These are phyloP conservation scores for Mycogone perniciosa DNA, from an alignment of 2,329 filamentous ascomycete genomes.

Conservation along the genomic window DNA sequence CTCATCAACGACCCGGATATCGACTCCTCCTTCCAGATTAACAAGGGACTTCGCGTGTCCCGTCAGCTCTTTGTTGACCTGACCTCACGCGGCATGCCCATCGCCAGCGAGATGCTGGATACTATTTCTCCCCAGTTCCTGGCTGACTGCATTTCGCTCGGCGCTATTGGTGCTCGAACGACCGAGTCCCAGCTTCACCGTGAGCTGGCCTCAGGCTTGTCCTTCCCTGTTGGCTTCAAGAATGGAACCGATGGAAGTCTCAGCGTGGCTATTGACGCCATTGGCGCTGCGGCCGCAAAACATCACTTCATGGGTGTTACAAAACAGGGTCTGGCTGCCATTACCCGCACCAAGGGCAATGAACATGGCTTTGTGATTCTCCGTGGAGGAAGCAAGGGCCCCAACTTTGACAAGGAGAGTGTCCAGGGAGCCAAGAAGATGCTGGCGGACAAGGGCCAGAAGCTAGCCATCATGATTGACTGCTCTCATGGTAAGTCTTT, in stretches of 20 bases:
- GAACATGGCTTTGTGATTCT: conserved; percentile 97
- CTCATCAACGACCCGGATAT: conserved; percentile 99
- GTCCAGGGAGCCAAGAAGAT: conserved; percentile 74
- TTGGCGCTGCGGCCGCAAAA: conserved; percentile 74
- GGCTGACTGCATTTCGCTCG: conserved; percentile 89
- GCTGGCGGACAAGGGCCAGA: conserved; percentile 74
- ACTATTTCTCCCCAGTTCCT: conserved; percentile 98
- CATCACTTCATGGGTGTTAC: conserved; percentile 99
- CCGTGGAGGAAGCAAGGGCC: conserved; percentile 81
- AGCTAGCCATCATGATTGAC: conserved; percentile 92
- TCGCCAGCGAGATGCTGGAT: conserved; percentile 97
- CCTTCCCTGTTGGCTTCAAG: conserved; percentile 98
- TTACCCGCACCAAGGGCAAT: conserved; percentile 88
- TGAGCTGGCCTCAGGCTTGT: conserved; percentile 88
- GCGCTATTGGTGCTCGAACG: conserved; percentile 90
- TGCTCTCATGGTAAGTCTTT: conserved; percentile 77
- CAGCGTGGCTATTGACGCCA: conserved; percentile 89
- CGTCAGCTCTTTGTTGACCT: conserved; percentile 90
- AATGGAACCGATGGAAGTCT: conserved; percentile 95
- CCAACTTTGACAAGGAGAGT: conserved; percentile 86
- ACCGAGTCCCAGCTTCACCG: conserved; percentile 96
- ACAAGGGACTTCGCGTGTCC: conserved; percentile 92
- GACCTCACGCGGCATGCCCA: conserved; percentile 81
- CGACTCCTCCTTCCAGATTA: conserved; percentile 95
- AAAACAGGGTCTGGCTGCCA: conserved; percentile 92